Evolutionary conservation across 306 rosid genomes (phyloP).

Genomic region (Aeschynomene evenia): DNA sequence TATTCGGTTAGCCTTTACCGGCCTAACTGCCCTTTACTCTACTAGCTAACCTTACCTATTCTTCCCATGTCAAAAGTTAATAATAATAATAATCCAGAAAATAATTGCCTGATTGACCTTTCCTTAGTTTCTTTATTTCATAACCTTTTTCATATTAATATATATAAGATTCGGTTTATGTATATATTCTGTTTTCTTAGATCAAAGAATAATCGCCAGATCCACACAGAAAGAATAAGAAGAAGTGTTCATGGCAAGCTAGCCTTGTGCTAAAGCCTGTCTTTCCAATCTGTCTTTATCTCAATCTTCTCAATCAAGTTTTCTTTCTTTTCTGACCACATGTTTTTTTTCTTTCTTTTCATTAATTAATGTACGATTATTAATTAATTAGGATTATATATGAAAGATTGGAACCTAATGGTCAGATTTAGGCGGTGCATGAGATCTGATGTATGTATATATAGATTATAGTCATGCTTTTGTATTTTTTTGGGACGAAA

Average conservation of each 20-base stretch:
- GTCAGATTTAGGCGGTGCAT: slow-evolving; percentile 23
- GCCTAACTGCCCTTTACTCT: slow-evolving; percentile 43
- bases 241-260: slow-evolving; percentile 36
- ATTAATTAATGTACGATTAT: not conserved
- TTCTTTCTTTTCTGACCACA: slow-evolving; percentile 12
- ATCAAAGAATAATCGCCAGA: slow-evolving; percentile 16
- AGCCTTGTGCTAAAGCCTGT: slow-evolving; percentile 25
- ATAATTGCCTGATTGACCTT: slow-evolving; percentile 9
- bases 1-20: slow-evolving; percentile 39
- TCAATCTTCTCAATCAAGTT: slow-evolving; percentile 34
- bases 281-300: slow-evolving; percentile 42
- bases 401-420: slow-evolving; percentile 25
- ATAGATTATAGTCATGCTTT: not conserved
- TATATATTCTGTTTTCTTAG: slow-evolving; percentile 16
- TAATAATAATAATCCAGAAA: no score
- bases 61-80: slow-evolving; percentile 35
- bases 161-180: not conserved
- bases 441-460: not conserved
- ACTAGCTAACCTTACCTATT: no score
- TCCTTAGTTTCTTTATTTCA: not conserved
- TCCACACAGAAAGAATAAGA: slow-evolving; percentile 28
- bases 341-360: not conserved
- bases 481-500: not conserved
- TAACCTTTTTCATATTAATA: slow-evolving; percentile 28
- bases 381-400: no score